A percentile compares a stretch with the other conserved stretches of the same genome.
Evolutionary conservation across 495 filamentous ascomycete species (phyloP).

Genomic region (Usnea hakonensis): DNA sequence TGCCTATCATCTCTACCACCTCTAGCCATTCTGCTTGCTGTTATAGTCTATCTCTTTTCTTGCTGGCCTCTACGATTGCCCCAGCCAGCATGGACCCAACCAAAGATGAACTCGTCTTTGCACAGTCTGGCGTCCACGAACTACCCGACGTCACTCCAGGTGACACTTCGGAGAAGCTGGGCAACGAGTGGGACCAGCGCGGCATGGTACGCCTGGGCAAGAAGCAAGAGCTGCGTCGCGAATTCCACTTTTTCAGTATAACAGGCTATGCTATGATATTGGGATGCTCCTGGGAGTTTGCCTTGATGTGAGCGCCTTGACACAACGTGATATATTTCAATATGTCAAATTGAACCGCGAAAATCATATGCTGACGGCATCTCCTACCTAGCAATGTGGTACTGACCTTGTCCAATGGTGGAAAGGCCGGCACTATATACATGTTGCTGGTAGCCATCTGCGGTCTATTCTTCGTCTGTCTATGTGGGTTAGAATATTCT

Average conservation of each 20-base stretch:
- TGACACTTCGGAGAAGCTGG: slow-evolving; percentile 17
- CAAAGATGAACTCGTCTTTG: slow-evolving; percentile 10
- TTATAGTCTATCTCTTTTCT: slow-evolving; percentile 3
- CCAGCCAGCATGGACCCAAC: slow-evolving; percentile 12
- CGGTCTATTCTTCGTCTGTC: slow-evolving; percentile 19
- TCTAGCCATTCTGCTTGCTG: slow-evolving; percentile 9
- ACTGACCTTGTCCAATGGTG: slow-evolving; percentile 20
- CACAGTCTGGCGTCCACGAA: slow-evolving; percentile 14
- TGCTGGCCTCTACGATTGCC: not conserved
- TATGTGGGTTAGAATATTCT: slow-evolving; percentile 11
- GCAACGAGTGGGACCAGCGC: slow-evolving; percentile 19
- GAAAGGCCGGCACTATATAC: slow-evolving; percentile 21
- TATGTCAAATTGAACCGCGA: not conserved
- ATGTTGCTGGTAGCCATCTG: slow-evolving; percentile 20
- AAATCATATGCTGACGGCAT: slow-evolving; percentile 14
- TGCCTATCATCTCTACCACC: not conserved
- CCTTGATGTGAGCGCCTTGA: slow-evolving; percentile 17
- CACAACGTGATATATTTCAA: not conserved
- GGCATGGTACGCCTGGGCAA: slow-evolving; percentile 20
- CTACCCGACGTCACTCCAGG: slow-evolving; percentile 16
- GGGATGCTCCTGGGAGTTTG: slow-evolving; percentile 23
- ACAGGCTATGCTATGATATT: slow-evolving; percentile 24
- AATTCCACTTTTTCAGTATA: slow-evolving; percentile 22
- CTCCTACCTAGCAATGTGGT: slow-evolving; percentile 18
- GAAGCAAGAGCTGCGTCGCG: slow-evolving; percentile 23